phyloP scores from a whole-genome alignment of 225 moss, liverwort and hornwort species.

The Bryoerythrophyllum caledonicum region DNA sequence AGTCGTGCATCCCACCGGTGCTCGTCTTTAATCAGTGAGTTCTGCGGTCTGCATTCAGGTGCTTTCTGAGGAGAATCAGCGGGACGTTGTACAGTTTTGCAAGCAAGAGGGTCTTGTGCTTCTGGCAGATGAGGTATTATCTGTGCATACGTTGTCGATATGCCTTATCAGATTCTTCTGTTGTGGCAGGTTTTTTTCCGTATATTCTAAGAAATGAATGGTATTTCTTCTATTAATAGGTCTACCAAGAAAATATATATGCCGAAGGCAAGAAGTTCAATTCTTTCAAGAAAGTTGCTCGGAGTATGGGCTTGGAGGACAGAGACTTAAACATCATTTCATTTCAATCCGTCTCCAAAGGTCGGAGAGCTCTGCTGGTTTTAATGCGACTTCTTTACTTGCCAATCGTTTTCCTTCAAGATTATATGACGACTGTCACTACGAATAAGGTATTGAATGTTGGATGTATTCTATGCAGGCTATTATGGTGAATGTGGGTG shows the following conservation, averaged over 20 bases:
- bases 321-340: slow-evolving; percentile 81
- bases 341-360: slow-evolving; percentile 89
- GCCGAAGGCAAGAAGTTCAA: slow-evolving; percentile 73
- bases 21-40: slow-evolving; percentile 2
- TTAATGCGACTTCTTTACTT: neutral
- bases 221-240: too few species aligned
- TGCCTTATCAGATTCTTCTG: neutral
- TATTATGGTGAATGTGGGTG: slow-evolving; percentile 94
- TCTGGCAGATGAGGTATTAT: slow-evolving; percentile 83
- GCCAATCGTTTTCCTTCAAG: neutral
- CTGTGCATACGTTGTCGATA: neutral
- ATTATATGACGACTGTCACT: neutral
- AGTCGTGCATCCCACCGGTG: too few species aligned
- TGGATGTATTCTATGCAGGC: slow-evolving; percentile 51
- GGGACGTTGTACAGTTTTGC: slow-evolving; percentile 76
- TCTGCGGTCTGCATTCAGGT: slow-evolving; percentile 55
- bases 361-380: slow-evolving; percentile 32
- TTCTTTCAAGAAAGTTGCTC: slow-evolving; percentile 90
- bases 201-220: too few species aligned
- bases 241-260: slow-evolving; percentile 96
- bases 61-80: slow-evolving; percentile 85
- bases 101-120: slow-evolving; percentile 84
- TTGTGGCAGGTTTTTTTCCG: too few species aligned
- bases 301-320: slow-evolving; percentile 76
- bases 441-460: slow-evolving; percentile 5